Evolutionary conservation across 1,284 basidiomycete genomes (phyloP).

Genomic region (Cryptococcus floricola): DNA sequence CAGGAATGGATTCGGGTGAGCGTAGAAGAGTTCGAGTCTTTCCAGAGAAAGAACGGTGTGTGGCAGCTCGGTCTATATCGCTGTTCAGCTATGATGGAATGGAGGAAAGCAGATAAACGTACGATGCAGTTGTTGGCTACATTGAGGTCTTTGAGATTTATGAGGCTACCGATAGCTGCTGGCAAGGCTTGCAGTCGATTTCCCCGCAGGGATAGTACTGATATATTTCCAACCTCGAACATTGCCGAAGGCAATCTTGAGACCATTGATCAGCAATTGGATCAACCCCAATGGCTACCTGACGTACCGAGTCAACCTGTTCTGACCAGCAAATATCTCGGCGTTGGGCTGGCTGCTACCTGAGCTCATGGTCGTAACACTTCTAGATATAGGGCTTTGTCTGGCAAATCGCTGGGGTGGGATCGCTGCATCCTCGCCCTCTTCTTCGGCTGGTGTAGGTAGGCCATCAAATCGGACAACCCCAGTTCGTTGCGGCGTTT

Average conservation of each 20-base stretch:
- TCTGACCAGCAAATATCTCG: slow-evolving; percentile 15
- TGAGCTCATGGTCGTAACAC: too few species aligned
- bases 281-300: not conserved
- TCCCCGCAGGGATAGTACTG: slow-evolving; percentile 34
- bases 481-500: too few species aligned
- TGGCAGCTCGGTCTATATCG: slow-evolving; percentile 36
- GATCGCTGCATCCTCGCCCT: too few species aligned
- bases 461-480: too few species aligned
- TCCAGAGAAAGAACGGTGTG: slow-evolving; percentile 41
- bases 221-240: slow-evolving; percentile 45
- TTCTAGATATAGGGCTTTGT: slow-evolving; percentile 13
- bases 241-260: slow-evolving; percentile 43
- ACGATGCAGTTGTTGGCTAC: slow-evolving; percentile 47
- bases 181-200: slow-evolving; percentile 42
- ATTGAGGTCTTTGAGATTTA: slow-evolving; percentile 43
- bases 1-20: slow-evolving; percentile 28
- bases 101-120: slow-evolving; percentile 11
- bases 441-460: too few species aligned
- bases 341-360: too few species aligned
- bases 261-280: not conserved
- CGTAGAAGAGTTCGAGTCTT: slow-evolving; percentile 21
- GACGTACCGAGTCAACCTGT: slow-evolving; percentile 34
- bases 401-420: not conserved
- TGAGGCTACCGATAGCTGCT: slow-evolving; percentile 44
- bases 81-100: not conserved